Base-by-base conservation (phyloP, 805 yeast species). In the Wickerhamiella sorbophila region DNA sequence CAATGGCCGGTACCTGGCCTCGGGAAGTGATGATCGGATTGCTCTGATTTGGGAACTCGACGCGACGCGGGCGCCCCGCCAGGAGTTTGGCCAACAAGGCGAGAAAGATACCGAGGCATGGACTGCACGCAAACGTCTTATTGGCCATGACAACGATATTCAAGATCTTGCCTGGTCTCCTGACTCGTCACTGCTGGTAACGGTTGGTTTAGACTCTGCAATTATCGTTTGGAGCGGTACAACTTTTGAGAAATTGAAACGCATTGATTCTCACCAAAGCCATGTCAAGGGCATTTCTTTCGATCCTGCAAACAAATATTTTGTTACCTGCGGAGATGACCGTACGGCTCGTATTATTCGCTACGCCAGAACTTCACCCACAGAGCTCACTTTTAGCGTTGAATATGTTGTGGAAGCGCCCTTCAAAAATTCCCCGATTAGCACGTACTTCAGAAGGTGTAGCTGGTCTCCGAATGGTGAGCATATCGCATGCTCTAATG, bases 81-180 rank as follows among this genome's bases (percentile, higher is more conserved):
- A 58, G 35, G 76, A 75, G 46, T 79, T 82, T 63, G 94, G 94
- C 12, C 43, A 31, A 26, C 49, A 49, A 36, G 61, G 60, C 17
- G 70, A 76, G 41, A 79, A 74, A 38, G 95, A 86, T 52, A 55
- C 74, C 42, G 98, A 88, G 59, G 94, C 83, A 52, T 88, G 98
- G 98, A 77, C 88, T 1, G 96, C 88, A 1, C 65, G 95, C 16
- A 84, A 84, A 53, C 71, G 97, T 53, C 70, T 86, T 14, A 95
- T 85, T 16, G 98, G 96, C 1, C 99, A 91, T 60, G 97, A 91
- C 49, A 91, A 88, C 56, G 99, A 91, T 64, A 83, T 91, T 39
- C 98, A 91, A 59, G 98, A 91, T 60, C 78, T 91, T 50, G 93
- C 95, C 34, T 91, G 98, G 97, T 82, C 95, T 1, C 96, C 97